Evolutionary conservation across 2,329 filamentous ascomycete genomes (phyloP).

Genomic region (Pezicula carpinea): DNA sequence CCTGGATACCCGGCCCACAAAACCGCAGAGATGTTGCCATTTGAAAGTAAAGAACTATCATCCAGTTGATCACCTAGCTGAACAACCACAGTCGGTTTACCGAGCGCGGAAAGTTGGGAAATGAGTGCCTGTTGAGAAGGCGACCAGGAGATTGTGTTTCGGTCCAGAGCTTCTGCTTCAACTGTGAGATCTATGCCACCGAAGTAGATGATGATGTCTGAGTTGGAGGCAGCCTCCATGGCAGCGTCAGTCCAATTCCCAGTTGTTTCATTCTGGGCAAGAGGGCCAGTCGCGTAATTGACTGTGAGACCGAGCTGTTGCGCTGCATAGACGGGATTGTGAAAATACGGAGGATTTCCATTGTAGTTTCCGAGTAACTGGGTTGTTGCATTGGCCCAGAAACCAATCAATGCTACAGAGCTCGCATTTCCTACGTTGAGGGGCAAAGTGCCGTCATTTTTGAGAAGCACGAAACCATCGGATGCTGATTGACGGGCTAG

Average conservation of each 20-base stretch:
- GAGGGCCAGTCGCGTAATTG: conserved; percentile 23
- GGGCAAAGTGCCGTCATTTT: conserved; percentile 14
- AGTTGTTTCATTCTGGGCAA: conserved; percentile 28
- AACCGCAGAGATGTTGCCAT: conserved; percentile 44
- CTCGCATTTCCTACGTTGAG: background rate
- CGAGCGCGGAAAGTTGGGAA: conserved; percentile 36
- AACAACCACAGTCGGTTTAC: conserved; percentile 47
- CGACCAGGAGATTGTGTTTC: conserved; percentile 46
- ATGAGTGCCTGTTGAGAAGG: conserved; percentile 47
- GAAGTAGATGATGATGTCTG: conserved; percentile 49
- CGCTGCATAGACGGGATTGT: conserved; percentile 38
- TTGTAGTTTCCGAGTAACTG: conserved; percentile 13
- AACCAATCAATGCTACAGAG: conserved; percentile 14
- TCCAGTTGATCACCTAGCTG: conserved; percentile 50
- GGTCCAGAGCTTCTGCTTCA: conserved; percentile 46
- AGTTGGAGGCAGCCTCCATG: conserved; percentile 34
- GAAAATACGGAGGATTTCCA: conserved; percentile 10
- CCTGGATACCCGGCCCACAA: conserved; percentile 58
- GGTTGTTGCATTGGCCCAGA: conserved; percentile 12
- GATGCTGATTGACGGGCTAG: conserved; percentile 12
- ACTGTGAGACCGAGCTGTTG: conserved; percentile 23
- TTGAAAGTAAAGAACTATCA: conserved; percentile 41
- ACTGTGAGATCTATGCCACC: conserved; percentile 50
- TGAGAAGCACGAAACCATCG: conserved; percentile 12
- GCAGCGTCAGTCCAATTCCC: conserved; percentile 21